Conservation (phyloP, 2,329 filamentous ascomycete species). For the Pseudogymnoascus sp. region DNA sequence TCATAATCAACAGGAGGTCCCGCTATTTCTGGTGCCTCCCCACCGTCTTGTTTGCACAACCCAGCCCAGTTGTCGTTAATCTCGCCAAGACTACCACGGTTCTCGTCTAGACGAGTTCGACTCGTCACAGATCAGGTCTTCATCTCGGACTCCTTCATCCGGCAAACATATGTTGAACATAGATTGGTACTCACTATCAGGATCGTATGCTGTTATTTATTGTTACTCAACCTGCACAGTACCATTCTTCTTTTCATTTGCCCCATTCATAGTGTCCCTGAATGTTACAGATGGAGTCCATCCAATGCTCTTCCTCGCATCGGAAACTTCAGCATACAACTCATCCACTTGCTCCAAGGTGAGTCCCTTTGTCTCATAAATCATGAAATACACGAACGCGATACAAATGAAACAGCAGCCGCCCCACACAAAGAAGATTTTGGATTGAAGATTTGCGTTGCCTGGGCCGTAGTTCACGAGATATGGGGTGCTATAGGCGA, state of each 20-base stretch:
- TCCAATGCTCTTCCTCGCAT: conserved; percentile 60
- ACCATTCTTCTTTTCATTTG: neutral
- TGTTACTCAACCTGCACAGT: neutral
- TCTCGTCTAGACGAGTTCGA: too few relatives aligned
- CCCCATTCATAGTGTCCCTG: conserved; percentile 12
- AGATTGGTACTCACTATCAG: too few relatives aligned
- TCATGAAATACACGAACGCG: conserved; percentile 65
- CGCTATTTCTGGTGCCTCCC: too few relatives aligned
- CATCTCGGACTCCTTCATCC: too few relatives aligned
- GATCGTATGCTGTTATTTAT: neutral
- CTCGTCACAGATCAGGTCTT: too few relatives aligned
- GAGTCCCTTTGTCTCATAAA: conserved; percentile 70
- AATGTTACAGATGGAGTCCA: conserved; percentile 37
- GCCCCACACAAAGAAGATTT: conserved; percentile 77
- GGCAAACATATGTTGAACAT: too few relatives aligned
- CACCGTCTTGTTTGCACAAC: too few relatives aligned
- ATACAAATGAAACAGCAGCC: conserved; percentile 63
- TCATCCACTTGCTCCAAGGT: conserved; percentile 72
- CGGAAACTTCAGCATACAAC: conserved; percentile 62
- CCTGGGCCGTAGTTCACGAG: conserved; percentile 61
- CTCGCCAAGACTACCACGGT: too few relatives aligned
- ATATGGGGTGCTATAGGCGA: conserved; percentile 73
- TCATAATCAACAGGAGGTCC: too few relatives aligned
- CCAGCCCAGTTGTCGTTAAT: too few relatives aligned
- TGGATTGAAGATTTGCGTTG: conserved; percentile 60